Percentiles rank a stretch among this genome's conserved stretches.
phyloP scores from a whole-genome alignment of 495 filamentous ascomycete species.

The Xylaria grammica region DNA sequence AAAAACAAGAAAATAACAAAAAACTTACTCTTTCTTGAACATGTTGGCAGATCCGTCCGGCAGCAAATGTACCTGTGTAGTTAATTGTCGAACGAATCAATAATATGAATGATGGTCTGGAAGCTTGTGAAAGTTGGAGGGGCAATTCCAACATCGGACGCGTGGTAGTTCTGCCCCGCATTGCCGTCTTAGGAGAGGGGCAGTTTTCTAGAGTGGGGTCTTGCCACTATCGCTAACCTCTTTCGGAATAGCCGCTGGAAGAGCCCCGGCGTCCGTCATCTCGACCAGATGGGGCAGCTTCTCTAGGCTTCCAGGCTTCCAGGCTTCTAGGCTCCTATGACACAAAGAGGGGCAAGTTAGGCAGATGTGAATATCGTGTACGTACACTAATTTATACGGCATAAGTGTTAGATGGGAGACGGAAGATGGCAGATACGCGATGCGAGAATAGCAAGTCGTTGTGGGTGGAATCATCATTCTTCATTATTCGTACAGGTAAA shows the following conservation, averaged over 20 bases:
- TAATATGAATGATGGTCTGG: slow-evolving; percentile 14
- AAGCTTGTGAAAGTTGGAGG: slow-evolving; percentile 44
- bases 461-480: background rate
- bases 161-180: slow-evolving; percentile 16
- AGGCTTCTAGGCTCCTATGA: background rate
- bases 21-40: slow-evolving; percentile 89
- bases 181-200: slow-evolving; percentile 31
- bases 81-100: background rate
- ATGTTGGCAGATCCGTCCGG: slow-evolving; percentile 53
- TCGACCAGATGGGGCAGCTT: background rate
- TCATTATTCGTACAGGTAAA: slow-evolving; percentile 21
- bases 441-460: background rate
- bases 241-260: too few species aligned
- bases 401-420: too few species aligned
- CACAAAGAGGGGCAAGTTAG: too few species aligned
- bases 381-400: too few species aligned
- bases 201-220: slow-evolving; percentile 18
- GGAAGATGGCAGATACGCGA: background rate
- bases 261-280: background rate
- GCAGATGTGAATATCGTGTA: too few species aligned
- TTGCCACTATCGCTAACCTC: background rate
- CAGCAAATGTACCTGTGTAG: slow-evolving; percentile 15
- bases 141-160: slow-evolving; percentile 25
- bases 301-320: background rate
- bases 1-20: background rate